phyloP scores from a whole-genome alignment of 371 early-diverging fungal genomes.

The Haplosporangium sp. region DNA sequence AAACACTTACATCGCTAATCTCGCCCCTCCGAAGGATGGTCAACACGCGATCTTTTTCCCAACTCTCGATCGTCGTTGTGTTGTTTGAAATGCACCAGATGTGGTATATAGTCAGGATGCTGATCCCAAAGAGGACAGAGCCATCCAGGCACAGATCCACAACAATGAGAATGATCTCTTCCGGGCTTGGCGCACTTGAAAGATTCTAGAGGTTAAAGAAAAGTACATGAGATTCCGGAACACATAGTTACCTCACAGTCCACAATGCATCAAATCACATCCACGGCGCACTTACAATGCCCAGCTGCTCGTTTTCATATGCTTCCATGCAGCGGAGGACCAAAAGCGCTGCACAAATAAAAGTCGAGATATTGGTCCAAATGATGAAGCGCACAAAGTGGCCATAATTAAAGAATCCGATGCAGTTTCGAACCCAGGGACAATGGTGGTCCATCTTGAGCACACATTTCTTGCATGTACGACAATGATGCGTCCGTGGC shows the following conservation, averaged over 20 bases:
- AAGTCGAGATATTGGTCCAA: constrained; percentile 74
- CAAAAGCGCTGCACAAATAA: constrained; percentile 58
- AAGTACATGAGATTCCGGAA: neutral
- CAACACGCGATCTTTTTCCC: constrained; percentile 69
- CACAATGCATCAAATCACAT: neutral
- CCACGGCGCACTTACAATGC: constrained; percentile 26
- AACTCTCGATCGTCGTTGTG: constrained; percentile 96
- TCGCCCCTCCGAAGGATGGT: constrained; percentile 46
- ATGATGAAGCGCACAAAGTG: constrained; percentile 91
- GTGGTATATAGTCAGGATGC: constrained; percentile 85
- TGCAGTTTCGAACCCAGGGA: constrained; percentile 97
- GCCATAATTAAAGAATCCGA: constrained; percentile 90
- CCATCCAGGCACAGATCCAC: constrained; percentile 76
- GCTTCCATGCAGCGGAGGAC: constrained; percentile 59
- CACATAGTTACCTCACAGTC: neutral
- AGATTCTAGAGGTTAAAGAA: constrained; percentile 5
- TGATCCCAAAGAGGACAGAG: constrained; percentile 79
- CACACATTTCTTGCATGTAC: constrained; percentile 81
- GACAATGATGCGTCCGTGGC: constrained; percentile 87
- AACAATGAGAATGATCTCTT: constrained; percentile 76
- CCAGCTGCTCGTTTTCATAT: constrained; percentile 58
- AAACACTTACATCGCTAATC: constrained; percentile 30
- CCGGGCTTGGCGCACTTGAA: constrained; percentile 62
- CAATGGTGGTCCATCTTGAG: constrained; percentile 97
- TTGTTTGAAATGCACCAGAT: constrained; percentile 84